These are phyloP conservation scores for Trypanosoma melophagium DNA, from an alignment of 208 protist species.

Conservation along the genomic window DNA sequence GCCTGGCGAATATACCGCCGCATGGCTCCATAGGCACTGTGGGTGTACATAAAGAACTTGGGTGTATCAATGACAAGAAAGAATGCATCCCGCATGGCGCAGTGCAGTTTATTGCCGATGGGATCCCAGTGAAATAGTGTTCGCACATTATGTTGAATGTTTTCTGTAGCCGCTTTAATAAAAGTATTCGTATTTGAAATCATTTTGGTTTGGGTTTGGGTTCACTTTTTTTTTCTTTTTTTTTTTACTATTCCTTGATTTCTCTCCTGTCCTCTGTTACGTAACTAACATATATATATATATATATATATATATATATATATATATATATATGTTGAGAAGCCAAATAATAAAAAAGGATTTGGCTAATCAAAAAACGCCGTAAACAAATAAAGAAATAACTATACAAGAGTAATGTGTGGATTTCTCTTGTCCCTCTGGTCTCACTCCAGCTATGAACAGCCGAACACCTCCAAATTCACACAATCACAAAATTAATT, in stretches of 20 bases:
- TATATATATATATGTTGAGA: not conserved
- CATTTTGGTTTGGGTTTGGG: too few species aligned
- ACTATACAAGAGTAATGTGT: too few species aligned
- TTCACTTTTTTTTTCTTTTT: conserved; percentile 20
- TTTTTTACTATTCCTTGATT: conserved; percentile 1
- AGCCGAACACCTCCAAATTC: too few species aligned
- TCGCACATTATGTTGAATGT: conserved; percentile 47
- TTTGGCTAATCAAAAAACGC: too few species aligned
- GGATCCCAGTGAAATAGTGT: conserved; percentile 59
- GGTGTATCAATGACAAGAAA: conserved; percentile 71
- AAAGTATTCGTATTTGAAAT: conserved; percentile 16
- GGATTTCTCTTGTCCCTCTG: too few species aligned
- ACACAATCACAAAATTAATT: too few species aligned
- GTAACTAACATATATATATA: not conserved
- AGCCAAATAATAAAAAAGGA: too few species aligned
- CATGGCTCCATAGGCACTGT: conserved; percentile 78
- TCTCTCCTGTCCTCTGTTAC: not conserved
- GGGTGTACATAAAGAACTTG: conserved; percentile 72
- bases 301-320: not conserved
- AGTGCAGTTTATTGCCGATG: conserved; percentile 59
- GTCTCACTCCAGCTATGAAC: too few species aligned
- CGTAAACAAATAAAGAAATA: too few species aligned
- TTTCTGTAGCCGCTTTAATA: conserved; percentile 31
- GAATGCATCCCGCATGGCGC: conserved; percentile 61
- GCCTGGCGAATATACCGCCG: conserved; percentile 75